A percentile compares a stretch with the other conserved stretches of the same genome.
Evolutionary conservation across 148 eudicot genomes (phyloP).

Genomic region (Simmondsia chinensis): DNA sequence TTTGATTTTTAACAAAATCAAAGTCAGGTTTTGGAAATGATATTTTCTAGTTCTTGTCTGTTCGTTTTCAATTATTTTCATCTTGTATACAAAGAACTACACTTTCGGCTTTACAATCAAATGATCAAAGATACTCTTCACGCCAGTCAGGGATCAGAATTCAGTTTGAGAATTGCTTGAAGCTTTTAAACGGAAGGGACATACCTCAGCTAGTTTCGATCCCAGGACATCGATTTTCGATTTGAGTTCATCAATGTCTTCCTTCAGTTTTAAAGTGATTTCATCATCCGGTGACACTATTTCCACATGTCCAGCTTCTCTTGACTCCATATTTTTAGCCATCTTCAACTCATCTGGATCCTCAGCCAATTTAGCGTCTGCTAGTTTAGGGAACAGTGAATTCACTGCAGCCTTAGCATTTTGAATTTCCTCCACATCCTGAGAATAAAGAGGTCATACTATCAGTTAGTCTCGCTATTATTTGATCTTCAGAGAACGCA

Average conservation of each 20-base stretch:
- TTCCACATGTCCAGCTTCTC: constrained; percentile 13
- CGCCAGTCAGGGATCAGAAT: too few relatives aligned
- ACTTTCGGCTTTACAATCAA: too few relatives aligned
- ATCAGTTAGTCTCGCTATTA: neutral
- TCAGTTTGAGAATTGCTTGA: too few relatives aligned
- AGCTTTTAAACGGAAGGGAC: too few relatives aligned
- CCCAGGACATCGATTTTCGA: constrained; percentile 33
- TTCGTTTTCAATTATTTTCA: too few relatives aligned
- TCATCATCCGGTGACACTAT: constrained; percentile 2
- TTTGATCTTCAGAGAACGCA: too few relatives aligned
- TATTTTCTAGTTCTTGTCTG: too few relatives aligned
- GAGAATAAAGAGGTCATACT: neutral
- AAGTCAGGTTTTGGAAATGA: too few relatives aligned
- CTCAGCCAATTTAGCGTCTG: constrained; percentile 15
- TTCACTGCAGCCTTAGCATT: constrained; percentile 14
- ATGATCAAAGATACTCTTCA: too few relatives aligned
- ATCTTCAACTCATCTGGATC: constrained; percentile 11
- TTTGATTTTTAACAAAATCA: too few relatives aligned
- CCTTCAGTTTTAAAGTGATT: constrained; percentile 11
- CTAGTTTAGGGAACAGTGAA: constrained; percentile 9
- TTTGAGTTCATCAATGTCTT: constrained; percentile 37
- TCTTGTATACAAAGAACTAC: too few relatives aligned
- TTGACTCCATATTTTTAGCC: constrained; percentile 14
- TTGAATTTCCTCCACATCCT: constrained; percentile 25
- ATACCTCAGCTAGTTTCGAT: constrained; percentile 45